Conservation (phyloP, 2,329 filamentous ascomycete genomes). For the Grosmannia serpens region DNA sequence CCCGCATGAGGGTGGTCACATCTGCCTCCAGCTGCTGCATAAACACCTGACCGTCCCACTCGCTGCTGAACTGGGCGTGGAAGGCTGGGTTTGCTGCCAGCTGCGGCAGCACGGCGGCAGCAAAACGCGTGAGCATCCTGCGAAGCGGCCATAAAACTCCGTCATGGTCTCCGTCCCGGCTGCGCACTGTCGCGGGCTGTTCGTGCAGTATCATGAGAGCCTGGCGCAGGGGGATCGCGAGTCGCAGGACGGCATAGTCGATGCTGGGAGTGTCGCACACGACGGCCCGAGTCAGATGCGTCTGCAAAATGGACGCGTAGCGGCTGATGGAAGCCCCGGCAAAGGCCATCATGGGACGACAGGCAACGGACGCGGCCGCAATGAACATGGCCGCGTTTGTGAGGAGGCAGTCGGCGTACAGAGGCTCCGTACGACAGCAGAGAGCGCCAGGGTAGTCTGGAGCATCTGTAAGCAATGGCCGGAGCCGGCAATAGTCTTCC, state of each 20-base stretch:
- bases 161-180: not conserved
- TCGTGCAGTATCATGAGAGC: constrained; percentile 15
- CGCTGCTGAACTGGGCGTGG: constrained; percentile 4
- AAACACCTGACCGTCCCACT: constrained; percentile 8
- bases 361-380: constrained; percentile 15
- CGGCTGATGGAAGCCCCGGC: constrained; percentile 42
- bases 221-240: constrained; percentile 14
- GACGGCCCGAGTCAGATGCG: not conserved
- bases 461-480: not conserved
- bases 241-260: constrained; percentile 9
- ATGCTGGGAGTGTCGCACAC: constrained; percentile 29
- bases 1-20: not conserved
- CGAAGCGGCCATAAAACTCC: constrained; percentile 13
- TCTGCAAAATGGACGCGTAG: constrained; percentile 25
- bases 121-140: constrained; percentile 14
- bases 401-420: constrained; percentile 11
- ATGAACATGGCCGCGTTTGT: constrained; percentile 17
- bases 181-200: constrained; percentile 10
- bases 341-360: constrained; percentile 15
- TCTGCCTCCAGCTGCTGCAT: not conserved
- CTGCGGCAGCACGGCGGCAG: constrained; percentile 14
- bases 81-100: constrained; percentile 15
- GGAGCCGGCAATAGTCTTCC: no score
- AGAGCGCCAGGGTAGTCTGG: constrained; percentile 10
- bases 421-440: constrained; percentile 8